Conservation (phyloP, 306 rosid species). For the Lathyrus sativus region DNA sequence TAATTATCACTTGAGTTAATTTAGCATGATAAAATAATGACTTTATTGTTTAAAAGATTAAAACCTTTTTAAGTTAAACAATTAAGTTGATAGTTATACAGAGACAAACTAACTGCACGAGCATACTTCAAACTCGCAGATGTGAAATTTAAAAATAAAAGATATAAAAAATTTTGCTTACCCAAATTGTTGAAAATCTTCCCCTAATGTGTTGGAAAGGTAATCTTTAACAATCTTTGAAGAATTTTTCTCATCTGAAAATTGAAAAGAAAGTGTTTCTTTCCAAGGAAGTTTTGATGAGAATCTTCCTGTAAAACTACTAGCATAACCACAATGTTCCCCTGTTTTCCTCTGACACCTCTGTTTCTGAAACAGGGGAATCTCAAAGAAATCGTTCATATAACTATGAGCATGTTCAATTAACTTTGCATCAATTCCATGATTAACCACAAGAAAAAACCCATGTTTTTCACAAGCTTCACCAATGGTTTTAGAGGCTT, state of each 20-base stretch:
- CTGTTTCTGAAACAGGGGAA: conserved; percentile 76
- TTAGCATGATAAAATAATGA: no score
- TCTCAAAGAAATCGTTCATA: conserved; percentile 71
- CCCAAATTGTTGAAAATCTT: conserved; percentile 70
- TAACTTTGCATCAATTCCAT: conserved; percentile 61
- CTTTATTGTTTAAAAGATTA: no score
- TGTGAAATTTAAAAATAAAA: neutral
- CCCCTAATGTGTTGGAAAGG: conserved; percentile 53
- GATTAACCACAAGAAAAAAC: conserved; percentile 82
- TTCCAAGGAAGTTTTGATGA: conserved; percentile 95
- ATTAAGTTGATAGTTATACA: no score
- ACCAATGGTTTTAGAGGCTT: conserved; percentile 59
- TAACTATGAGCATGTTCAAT: conserved; percentile 62
- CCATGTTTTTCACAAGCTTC: conserved; percentile 87
- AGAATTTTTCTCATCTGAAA: conserved; percentile 43
- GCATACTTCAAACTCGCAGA: no score
- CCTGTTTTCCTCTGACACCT: conserved; percentile 77
- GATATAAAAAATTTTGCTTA: conserved; percentile 40
- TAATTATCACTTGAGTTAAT: no score
- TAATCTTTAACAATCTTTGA: conserved; percentile 54
- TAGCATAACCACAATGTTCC: conserved; percentile 91
- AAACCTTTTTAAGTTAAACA: no score
- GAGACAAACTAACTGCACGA: no score
- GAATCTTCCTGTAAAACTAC: conserved; percentile 91
- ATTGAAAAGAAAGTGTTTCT: conserved; percentile 79